Base-by-base conservation (phyloP, 2,329 filamentous ascomycete genomes). In the Beauveria medogensis region DNA sequence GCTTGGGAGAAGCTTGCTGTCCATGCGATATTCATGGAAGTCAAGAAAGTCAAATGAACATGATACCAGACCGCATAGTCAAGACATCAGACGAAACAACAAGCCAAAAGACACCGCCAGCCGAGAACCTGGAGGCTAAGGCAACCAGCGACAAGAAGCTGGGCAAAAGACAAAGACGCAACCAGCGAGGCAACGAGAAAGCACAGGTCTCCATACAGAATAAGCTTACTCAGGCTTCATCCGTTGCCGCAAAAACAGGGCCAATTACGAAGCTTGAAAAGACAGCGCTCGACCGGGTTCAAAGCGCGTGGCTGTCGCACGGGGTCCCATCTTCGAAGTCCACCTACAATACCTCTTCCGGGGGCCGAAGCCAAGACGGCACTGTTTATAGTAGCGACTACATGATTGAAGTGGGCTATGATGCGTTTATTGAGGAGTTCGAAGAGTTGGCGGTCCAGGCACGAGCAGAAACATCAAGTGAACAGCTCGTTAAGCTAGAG, bases 401-500 rank as follows among this genome's bases (percentile, higher is more conserved):
- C 14, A 30, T 59, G 48, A 52, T 59, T 28, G 56, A 59, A n/a
- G 12, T 44, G 9, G 56, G 56, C 5, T 59, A 59, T 26, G 18
- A 44, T 5, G 26, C 24, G 2, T 53, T 34, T 20, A 22, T 53
- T 44, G 48, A 37, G 1, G 56, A 46, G 12, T 52, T 59, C 14
- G 47, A 59, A 6, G 26, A 34, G 26, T 9, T 59, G 56, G 56
- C 40, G 3, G 10, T 18, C 70, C 70, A 1, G 75, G 80, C 16
- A 73, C 76, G 57, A 85, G 82, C 22, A 84, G 82, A 6, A 88
- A 82, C n/a, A 26, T 20, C 24, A 30, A 1, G 4, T 14, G 24
- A 34, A 18, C 3, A 24, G 20, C 12, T 40, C 6, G n/a, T 40
- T n/a, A n/a, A 40, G 12, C 22, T 40, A 30, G 50, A 18, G 10